Evolutionary conservation across 2,329 filamentous ascomycete genomes (phyloP).

Genomic region (Pseudogymnoascus sp.): DNA sequence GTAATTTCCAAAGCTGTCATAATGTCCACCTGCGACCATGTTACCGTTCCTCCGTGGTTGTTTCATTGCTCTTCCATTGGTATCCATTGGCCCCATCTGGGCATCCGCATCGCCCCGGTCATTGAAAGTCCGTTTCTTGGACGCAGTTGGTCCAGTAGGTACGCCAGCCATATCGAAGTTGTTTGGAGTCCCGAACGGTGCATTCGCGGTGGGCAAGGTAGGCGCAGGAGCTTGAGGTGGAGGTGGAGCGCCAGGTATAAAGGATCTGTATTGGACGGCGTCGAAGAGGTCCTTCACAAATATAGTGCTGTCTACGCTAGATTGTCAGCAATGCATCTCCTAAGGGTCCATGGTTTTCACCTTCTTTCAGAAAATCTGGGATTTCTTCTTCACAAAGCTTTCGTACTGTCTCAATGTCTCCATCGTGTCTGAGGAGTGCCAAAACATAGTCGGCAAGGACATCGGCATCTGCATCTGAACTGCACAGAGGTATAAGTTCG

Average conservation of each 20-base stretch:
- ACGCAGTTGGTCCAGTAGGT: constrained; percentile 24
- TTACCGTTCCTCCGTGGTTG: constrained; percentile 49
- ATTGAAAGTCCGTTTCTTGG: constrained; percentile 48
- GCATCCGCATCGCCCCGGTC: constrained; percentile 42
- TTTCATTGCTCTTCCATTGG: constrained; percentile 46
- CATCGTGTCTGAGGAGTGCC: constrained; percentile 65
- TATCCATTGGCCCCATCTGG: constrained; percentile 27
- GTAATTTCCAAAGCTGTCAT: constrained; percentile 28
- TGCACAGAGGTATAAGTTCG: constrained; percentile 28
- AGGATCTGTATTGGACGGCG: constrained; percentile 55
- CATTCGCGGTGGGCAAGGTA: constrained; percentile 21
- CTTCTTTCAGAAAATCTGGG: constrained; percentile 66
- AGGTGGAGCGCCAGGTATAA: constrained; percentile 47
- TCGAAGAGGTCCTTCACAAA: constrained; percentile 69
- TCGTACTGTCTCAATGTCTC: constrained; percentile 55
- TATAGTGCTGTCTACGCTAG: constrained; percentile 42
- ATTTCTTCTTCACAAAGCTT: constrained; percentile 65
- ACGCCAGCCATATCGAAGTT: constrained; percentile 19
- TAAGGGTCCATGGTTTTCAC: constrained; percentile 30
- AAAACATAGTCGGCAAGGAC: constrained; percentile 81
- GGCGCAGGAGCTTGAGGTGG: constrained; percentile 24
- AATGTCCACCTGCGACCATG: constrained; percentile 32
- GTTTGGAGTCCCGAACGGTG: constrained; percentile 13
- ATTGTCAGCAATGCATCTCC: neutral
- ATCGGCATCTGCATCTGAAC: constrained; percentile 72